phyloP scores from a whole-genome alignment of 2,329 filamentous ascomycete species.

The Alternaria viburni region DNA sequence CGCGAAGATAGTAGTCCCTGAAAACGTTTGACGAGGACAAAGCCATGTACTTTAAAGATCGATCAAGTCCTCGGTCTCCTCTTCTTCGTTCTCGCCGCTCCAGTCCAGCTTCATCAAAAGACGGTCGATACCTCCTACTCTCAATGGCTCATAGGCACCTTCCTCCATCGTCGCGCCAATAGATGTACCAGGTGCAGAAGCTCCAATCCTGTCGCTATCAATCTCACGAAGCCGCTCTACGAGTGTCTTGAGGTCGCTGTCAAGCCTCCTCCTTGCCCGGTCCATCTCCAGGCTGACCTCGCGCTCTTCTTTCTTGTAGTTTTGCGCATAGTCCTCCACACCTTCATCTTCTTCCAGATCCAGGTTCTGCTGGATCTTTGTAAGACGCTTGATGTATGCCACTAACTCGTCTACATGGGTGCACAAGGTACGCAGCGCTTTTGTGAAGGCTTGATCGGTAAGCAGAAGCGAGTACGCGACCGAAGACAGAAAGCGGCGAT shows the following conservation, averaged over 20 bases:
- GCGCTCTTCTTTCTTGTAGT: constrained; percentile 71
- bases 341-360: constrained; percentile 85
- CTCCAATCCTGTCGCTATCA: constrained; percentile 58
- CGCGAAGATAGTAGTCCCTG: not conserved
- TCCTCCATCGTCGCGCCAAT: constrained; percentile 39
- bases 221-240: constrained; percentile 65
- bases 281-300: constrained; percentile 71
- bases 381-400: constrained; percentile 75
- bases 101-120: constrained; percentile 90
- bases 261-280: constrained; percentile 68
- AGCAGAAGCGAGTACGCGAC: constrained; percentile 72
- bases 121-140: constrained; percentile 80
- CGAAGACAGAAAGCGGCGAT: constrained; percentile 75
- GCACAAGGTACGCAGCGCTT: constrained; percentile 69
- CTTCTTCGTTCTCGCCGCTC: constrained; percentile 45
- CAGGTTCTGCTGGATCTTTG: constrained; percentile 75
- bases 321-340: constrained; percentile 64
- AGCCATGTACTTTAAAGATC: not conserved
- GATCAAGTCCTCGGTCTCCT: constrained; percentile 30
- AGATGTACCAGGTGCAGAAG: constrained; percentile 20
- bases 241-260: constrained; percentile 68
- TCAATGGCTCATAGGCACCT: constrained; percentile 70
- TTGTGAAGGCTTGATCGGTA: constrained; percentile 67
- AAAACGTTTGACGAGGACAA: not conserved
- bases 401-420: constrained; percentile 81